Evolutionary conservation across 176 grass and related monocot species (phyloP), one percentile per base, ranked within the genome.

Genomic region (Lolium multiflorum): DNA sequence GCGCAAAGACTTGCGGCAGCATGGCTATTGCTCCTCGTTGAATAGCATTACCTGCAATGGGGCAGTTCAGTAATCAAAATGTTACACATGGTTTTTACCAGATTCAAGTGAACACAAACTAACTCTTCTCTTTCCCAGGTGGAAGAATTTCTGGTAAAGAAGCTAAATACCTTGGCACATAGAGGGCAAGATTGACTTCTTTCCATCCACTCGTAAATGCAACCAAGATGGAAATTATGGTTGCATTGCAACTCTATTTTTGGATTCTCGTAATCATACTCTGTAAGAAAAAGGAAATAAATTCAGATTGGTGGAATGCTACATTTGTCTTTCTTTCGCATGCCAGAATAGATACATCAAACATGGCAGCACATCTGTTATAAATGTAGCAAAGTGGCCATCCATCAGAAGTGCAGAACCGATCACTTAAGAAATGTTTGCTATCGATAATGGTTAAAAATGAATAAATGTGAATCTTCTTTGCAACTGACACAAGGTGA

Each of bases 131-230:
- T 63, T 84, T 72, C n/a, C 81, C 28, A 80, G 54, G 48, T 85
- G 55, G 72, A 79, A 65, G 12, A 59, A 58, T 25, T 85, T 87
- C 57, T 28, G n/a, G 62, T 79, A 25, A 25, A 25, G 77, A 84
- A 87, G 31, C 70, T 75, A 66, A 63, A 44, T 87, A 95, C 94
- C 87, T 94, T 92, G 73, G 62, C 85, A 35, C 94, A 97, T 18
- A 97, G 41, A 0, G 94, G 91, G 62, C 94, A 97, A 50, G 56
- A 84, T 82, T 88, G 54, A 56, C 94, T 97, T 88, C 94, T 91
- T 83, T 97, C 94, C 94, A 94, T 97, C 94, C 94, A 97, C 79
- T 97, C 94, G 5, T 84, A 93, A 86, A 94, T 94, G 84, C 94
- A 97, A 76, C 94, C 43, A 79, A 94, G 89, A 76, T 97, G 94